phyloP scores from a whole-genome alignment of 352 stramenopile species.

The Phytophthora vignae region DNA sequence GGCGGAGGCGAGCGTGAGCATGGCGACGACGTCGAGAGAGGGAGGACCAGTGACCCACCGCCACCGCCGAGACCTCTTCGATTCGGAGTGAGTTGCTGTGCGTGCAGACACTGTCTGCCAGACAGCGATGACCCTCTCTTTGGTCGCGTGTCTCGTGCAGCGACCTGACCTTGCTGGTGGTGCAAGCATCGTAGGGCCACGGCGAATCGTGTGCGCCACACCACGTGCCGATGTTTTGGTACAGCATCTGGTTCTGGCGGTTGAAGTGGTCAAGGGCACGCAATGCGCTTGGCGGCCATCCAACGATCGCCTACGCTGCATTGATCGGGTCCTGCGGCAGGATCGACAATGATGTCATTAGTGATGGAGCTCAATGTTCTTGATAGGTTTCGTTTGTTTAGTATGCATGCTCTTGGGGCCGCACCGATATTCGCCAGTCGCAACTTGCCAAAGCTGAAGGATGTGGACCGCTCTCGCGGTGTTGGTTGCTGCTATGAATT shows the following conservation, averaged over 20 bases:
- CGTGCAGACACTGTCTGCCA: conserved; percentile 1
- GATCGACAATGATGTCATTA: neutral
- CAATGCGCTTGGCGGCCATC: too few relatives aligned
- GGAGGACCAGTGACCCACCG: conserved; percentile 37
- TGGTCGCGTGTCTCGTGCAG: conserved; percentile 23
- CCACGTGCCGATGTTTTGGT: conserved; percentile 6
- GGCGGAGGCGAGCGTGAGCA: conserved; percentile 36
- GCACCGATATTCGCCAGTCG: conserved; percentile 20
- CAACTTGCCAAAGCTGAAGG: neutral
- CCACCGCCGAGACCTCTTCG: conserved; percentile 43
- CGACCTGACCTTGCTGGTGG: conserved; percentile 23
- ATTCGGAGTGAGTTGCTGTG: conserved; percentile 16
- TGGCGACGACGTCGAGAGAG: conserved; percentile 25
- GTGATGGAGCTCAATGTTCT: neutral
- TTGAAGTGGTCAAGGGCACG: conserved; percentile 3
- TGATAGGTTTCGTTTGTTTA: neutral
- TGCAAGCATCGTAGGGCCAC: conserved; percentile 32
- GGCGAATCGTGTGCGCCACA: conserved; percentile 12
- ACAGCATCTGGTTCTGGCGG: conserved; percentile 8
- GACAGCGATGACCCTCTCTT: conserved; percentile 14
- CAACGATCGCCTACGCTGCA: neutral
- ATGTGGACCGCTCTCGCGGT: neutral
- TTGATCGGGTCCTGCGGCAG: neutral
- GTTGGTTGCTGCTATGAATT: neutral
- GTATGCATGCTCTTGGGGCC: too few relatives aligned